Percentiles rank a stretch among this genome's conserved stretches.
These are phyloP conservation scores for Cutaneotrichosporon spelunceum DNA, from an alignment of 1,284 basidiomycete species.

Conservation along the genomic window DNA sequence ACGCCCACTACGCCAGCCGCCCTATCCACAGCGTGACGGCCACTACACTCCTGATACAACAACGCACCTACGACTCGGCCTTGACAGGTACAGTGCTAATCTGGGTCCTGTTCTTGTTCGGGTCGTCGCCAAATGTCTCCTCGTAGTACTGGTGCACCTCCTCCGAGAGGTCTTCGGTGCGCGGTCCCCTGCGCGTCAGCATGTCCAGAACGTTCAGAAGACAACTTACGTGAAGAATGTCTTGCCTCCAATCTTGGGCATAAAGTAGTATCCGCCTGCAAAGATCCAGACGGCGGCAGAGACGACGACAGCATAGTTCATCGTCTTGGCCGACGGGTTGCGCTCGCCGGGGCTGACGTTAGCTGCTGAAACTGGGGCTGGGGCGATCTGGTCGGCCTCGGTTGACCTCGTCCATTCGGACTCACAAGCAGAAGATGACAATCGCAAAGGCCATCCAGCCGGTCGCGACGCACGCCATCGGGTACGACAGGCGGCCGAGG, in stretches of 20 bases:
- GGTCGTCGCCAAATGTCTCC: conserved; percentile 13
- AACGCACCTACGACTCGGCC: background rate
- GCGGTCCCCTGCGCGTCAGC: conserved; percentile 15
- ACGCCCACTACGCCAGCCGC: no score
- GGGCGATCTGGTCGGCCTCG: no score
- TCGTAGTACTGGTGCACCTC: conserved; percentile 23
- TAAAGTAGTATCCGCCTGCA: conserved; percentile 35
- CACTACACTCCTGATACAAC: background rate
- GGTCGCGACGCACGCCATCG: conserved; percentile 33
- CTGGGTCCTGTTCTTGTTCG: conserved; percentile 7
- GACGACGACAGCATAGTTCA: conserved; percentile 45
- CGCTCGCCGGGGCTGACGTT: conserved; percentile 37
- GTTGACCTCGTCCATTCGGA: no score
- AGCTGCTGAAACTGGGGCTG: background rate
- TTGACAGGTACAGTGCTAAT: conserved; percentile 12
- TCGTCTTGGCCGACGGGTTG: conserved; percentile 29
- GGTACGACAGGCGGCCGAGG: conserved; percentile 33
- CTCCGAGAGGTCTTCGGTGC: conserved; percentile 15
- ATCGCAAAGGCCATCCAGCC: conserved; percentile 44
- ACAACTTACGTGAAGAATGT: conserved; percentile 37
- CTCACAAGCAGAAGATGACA: conserved; percentile 46
- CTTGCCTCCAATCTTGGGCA: conserved; percentile 42
- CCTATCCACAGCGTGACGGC: no score
- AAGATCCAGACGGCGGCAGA: conserved; percentile 39
- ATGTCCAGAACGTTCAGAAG: no score